Evolutionary conservation across 306 rosid species (phyloP), one percentile per base, ranked within the genome.

Genomic region (Purshia tridentata): DNA sequence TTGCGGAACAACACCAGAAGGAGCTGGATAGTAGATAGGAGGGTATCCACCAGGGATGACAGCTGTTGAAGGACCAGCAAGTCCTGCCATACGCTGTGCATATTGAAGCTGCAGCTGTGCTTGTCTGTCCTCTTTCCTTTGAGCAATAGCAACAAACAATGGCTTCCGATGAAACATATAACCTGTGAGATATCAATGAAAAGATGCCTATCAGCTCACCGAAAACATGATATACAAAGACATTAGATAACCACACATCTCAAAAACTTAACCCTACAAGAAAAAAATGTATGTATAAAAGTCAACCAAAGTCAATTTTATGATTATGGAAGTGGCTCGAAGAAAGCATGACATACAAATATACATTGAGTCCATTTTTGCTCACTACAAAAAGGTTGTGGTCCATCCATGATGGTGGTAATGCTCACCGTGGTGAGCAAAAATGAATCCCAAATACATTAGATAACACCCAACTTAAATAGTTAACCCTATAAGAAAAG

Each of bases 101-200:
- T 81, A 77, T 35, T 84, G 93, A 64, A 86, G 80, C 83, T 90
- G 91, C 81, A 90, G 65, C 69, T 86, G 92, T 66, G 79, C 87
- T 70, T 86, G 88, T 78, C 98, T 90, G 47, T 90, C 98, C 85
- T 86, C 96, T 81, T 90, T 93, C 84, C 85, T 87, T 75, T 93
- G 97, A 82, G 98, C 98, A 49, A 87, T 83, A 60, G 96, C 89
- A 72, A 89, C 96, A 76, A 89, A 91, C 46, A 93, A 77, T 53
- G 97, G 97, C 87, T 93, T 93, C 42, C 86, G 74, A 72, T 88
- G 93, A 76, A 93, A 83, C 96, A 90, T 88, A 77, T 71, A 77
- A 65, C 97, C 97, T 93, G 87, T 67, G 57, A 66, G 56, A 77
- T 68, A 70, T 46, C 58, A 64, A 59, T 29, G 63, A 55, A 10